These are phyloP conservation scores for Kuraishia capsulata DNA, from an alignment of 805 yeast species.

Conservation along the genomic window DNA sequence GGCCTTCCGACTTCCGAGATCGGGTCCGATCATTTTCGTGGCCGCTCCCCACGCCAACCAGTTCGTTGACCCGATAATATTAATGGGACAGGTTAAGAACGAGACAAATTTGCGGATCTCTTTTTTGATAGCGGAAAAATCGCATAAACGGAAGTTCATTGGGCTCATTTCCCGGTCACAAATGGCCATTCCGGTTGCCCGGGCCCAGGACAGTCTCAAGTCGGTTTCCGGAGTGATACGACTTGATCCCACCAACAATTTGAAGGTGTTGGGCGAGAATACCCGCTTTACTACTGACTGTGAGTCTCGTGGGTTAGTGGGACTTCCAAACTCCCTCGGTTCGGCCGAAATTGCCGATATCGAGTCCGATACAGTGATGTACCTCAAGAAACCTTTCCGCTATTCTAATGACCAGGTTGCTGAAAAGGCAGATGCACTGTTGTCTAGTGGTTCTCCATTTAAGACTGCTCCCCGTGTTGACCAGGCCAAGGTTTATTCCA, in stretches of 20 bases:
- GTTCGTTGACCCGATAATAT: constrained; percentile 65
- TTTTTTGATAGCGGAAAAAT: constrained; percentile 45
- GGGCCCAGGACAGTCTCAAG: constrained; percentile 82
- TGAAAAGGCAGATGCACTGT: constrained; percentile 27
- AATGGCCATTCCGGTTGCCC: constrained; percentile 79
- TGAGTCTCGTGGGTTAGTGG: constrained; percentile 55
- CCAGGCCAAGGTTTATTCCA: constrained; percentile 74
- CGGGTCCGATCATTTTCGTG: constrained; percentile 66
- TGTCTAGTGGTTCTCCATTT: constrained; percentile 45
- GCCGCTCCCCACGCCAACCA: constrained; percentile 87
- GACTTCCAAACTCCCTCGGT: constrained; percentile 73
- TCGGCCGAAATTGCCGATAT: constrained; percentile 62
- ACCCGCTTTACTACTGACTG: constrained; percentile 63
- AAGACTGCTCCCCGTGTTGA: constrained; percentile 78
- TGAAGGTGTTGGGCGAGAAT: constrained; percentile 49
- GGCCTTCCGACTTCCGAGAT: constrained; percentile 48
- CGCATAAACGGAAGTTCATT: constrained; percentile 42
- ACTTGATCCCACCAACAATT: constrained; percentile 39
- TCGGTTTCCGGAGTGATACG: constrained; percentile 59
- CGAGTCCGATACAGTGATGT: constrained; percentile 61
- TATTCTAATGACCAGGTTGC: constrained; percentile 26
- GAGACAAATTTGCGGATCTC: constrained; percentile 38
- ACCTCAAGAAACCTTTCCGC: constrained; percentile 61
- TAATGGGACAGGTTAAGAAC: constrained; percentile 69
- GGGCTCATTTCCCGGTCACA: constrained; percentile 72